Evolutionary conservation across 352 stramenopile species (phyloP).

Genomic region (Phytophthora melonis): DNA sequence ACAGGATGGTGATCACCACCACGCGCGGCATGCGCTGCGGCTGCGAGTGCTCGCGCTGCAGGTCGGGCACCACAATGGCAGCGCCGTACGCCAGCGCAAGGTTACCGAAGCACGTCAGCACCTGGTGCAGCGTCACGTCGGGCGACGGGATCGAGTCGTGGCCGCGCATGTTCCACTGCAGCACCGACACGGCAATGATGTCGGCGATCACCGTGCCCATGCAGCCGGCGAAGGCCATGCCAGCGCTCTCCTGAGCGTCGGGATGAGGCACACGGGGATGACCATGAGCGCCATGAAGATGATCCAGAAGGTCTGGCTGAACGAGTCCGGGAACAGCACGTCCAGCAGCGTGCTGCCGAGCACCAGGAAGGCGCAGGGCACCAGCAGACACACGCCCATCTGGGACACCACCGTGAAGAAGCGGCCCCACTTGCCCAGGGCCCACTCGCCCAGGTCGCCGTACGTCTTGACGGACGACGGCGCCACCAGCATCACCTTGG

Average conservation of each 20-base stretch:
- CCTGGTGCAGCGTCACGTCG: constrained; percentile 50
- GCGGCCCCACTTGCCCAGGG: constrained; percentile 44
- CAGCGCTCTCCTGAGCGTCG: constrained; percentile 58
- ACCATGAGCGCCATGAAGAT: constrained; percentile 60
- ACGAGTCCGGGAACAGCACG: constrained; percentile 58
- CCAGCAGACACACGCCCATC: constrained; percentile 52
- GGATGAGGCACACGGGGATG: constrained; percentile 52
- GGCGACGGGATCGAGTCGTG: constrained; percentile 49
- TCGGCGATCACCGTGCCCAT: constrained; percentile 64
- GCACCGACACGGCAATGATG: constrained; percentile 51
- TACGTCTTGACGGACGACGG: constrained; percentile 63
- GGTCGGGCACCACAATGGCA: constrained; percentile 60
- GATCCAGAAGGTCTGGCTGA: constrained; percentile 54
- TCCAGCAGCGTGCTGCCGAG: constrained; percentile 52
- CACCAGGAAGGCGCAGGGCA: constrained; percentile 58
- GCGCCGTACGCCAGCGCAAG: constrained; percentile 59
- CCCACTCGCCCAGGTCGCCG: constrained; percentile 51
- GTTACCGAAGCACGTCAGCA: constrained; percentile 62
- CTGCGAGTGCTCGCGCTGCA: constrained; percentile 63
- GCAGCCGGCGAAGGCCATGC: constrained; percentile 51
- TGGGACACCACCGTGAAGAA: constrained; percentile 53
- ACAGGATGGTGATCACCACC: too few species aligned
- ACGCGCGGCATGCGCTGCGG: too few species aligned
- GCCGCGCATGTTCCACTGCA: constrained; percentile 58
- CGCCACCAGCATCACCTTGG: constrained; percentile 51